Evolutionary conservation across 2,329 filamentous ascomycete species (phyloP).

Genomic region (Metarhizium album): DNA sequence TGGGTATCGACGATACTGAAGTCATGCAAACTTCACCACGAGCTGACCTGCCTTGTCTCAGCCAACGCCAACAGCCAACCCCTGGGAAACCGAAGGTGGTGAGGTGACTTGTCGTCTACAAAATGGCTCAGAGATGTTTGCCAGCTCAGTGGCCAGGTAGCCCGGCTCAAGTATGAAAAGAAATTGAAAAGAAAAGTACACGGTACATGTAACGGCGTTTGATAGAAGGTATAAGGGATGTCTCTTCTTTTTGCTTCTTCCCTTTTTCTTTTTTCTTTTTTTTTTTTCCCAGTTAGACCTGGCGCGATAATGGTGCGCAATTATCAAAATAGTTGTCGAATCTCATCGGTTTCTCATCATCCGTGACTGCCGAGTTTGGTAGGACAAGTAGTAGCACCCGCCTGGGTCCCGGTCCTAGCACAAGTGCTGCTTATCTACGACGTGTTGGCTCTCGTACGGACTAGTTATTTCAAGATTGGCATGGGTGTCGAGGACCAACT

Average conservation of each 20-base stretch:
- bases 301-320: constrained; percentile 5
- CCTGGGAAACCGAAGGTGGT: constrained; percentile 41
- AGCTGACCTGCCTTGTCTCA: constrained; percentile 25
- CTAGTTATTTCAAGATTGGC: background rate
- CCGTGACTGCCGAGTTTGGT: background rate
- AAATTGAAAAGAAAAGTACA: constrained; percentile 7
- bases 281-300: constrained; percentile 12
- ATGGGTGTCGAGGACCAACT: background rate
- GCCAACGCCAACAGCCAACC: constrained; percentile 41
- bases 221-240: constrained; percentile 19
- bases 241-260: constrained; percentile 8
- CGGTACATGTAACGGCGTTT: constrained; percentile 18
- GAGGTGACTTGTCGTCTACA: constrained; percentile 15
- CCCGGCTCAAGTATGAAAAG: background rate
- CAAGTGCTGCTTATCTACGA: background rate
- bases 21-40: constrained; percentile 17
- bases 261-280: too few relatives aligned
- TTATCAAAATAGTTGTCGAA: constrained; percentile 6
- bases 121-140: background rate
- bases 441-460: background rate
- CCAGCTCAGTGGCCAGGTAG: background rate
- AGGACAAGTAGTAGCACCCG: background rate
- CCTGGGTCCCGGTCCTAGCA: background rate
- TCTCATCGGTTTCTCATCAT: constrained; percentile 6
- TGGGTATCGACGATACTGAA: constrained; percentile 28